Conservation (phyloP, 306 rosid species). For the Vigna trinervia region DNA sequence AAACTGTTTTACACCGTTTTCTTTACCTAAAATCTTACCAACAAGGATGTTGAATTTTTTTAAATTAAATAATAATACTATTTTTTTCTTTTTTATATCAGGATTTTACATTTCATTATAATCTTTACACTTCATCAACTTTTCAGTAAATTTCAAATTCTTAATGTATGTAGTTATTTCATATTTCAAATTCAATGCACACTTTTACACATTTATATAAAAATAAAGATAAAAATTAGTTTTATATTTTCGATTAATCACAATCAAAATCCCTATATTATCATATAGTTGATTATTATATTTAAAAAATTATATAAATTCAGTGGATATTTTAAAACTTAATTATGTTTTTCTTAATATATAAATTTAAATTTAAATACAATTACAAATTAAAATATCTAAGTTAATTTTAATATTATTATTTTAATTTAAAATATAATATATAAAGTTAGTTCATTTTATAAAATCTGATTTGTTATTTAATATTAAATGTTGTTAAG, state of each 20-base stretch:
- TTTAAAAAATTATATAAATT: not conserved
- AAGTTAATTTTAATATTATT: too few relatives aligned
- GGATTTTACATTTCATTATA: not conserved
- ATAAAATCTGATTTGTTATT: too few relatives aligned
- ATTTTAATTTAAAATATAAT: too few relatives aligned
- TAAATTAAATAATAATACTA: not conserved
- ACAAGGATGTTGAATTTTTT: not conserved
- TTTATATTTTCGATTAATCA: not conserved
- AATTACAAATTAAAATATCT: not conserved
- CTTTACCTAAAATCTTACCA: not conserved
- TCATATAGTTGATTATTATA: not conserved
- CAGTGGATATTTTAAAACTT: not conserved
- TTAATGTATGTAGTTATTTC: not conserved
- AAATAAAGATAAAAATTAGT: not conserved
- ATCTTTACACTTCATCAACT: not conserved
- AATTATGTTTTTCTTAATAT: not conserved
- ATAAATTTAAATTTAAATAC: not conserved
- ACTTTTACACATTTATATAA: not conserved
- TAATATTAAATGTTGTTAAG: too few relatives aligned
- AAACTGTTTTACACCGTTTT: not conserved
- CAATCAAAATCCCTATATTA: not conserved
- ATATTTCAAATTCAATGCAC: not conserved
- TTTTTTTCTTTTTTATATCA: not conserved
- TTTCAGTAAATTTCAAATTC: not conserved
- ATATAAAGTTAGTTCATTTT: too few relatives aligned